Conservation (phyloP, 1,139 yeast species). For the Zygosaccharomyces sapae region DNA sequence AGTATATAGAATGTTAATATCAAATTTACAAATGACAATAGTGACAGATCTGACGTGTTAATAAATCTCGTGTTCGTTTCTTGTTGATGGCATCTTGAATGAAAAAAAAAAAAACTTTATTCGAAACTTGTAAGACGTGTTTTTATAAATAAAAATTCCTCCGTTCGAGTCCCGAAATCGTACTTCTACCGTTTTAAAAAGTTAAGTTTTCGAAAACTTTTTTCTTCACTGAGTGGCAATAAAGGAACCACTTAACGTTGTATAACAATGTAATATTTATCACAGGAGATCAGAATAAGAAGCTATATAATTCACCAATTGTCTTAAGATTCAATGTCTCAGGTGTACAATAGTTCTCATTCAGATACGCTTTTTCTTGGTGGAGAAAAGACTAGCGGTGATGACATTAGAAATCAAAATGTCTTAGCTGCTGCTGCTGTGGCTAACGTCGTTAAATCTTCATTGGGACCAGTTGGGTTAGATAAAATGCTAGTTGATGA, state of each 20-base stretch:
- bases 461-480: slow-evolving; percentile 96
- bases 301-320: background rate
- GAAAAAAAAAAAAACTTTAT: background rate
- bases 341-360: slow-evolving; percentile 63
- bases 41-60: background rate
- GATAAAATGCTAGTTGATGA: slow-evolving; percentile 99
- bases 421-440: slow-evolving; percentile 95
- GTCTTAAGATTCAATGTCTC: slow-evolving; percentile 41
- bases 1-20: background rate
- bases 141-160: background rate
- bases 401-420: slow-evolving; percentile 93
- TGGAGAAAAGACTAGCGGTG: slow-evolving; percentile 94
- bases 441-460: slow-evolving; percentile 94
- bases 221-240: slow-evolving; percentile 2
- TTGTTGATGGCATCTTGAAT: background rate
- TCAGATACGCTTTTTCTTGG: slow-evolving; percentile 91
- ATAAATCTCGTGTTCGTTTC: slow-evolving; percentile 1
- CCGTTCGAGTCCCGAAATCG: background rate
- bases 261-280: background rate
- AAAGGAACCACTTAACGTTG: background rate
- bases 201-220: slow-evolving; percentile 5
- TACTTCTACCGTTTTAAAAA: no score
- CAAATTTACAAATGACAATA: background rate
- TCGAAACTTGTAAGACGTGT: background rate
- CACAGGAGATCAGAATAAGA: background rate